Evolutionary conservation across 169 alveolate species (phyloP), one percentile per base, ranked within the genome.

Genomic region (Besnoitia besnoiti): DNA sequence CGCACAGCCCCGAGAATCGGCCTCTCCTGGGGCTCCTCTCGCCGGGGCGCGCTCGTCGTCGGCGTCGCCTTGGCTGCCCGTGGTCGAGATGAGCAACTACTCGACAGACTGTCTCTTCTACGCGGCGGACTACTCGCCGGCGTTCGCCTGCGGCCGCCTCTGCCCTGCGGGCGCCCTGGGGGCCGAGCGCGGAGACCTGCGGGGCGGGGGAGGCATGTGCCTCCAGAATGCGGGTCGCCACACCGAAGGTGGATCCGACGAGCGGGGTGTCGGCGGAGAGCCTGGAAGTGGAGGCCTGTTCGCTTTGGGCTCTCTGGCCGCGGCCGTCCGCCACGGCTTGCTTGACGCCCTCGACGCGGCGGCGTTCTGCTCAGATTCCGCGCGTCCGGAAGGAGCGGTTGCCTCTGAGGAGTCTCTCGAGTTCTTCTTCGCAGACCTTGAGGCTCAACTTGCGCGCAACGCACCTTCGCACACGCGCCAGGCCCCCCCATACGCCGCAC

Each of bases 281-380:
- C 1, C 10, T 2, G 47, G n/a, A 35, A 3, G 47, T 10, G 80
- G 42, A 67, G 80, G 80, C 39, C n/a, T 4, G 42, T 67, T 67
- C 42, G 80, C 80, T 8, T 24, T 67, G 44, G 80, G 80, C n/a
- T 67, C 80, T 1, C 42, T 67, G 80, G 80, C 80, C 10, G 80
- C 80, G 21, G 80, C 80, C 12, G 80, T 67, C 8, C 80, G 80
- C 44, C 80, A 16, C 44, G 80, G 80, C 4, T 5, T 67, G 10
- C 46, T 67, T 1, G 80, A 67, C 80, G 80, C 80, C 14, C 10
- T 42, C 19, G 80, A 30, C 24, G 80, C 80, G 4, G 80, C 80
- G 80, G 44, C 21, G 19, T 35, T 67, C 80, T 55, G 47, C n/a
- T n/a, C 82, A 33, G 79, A 62, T 73, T 19, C 39, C 27, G 3